Evolutionary conservation across 1,284 basidiomycete genomes (phyloP).

Genomic region (Polyporus tsugae): DNA sequence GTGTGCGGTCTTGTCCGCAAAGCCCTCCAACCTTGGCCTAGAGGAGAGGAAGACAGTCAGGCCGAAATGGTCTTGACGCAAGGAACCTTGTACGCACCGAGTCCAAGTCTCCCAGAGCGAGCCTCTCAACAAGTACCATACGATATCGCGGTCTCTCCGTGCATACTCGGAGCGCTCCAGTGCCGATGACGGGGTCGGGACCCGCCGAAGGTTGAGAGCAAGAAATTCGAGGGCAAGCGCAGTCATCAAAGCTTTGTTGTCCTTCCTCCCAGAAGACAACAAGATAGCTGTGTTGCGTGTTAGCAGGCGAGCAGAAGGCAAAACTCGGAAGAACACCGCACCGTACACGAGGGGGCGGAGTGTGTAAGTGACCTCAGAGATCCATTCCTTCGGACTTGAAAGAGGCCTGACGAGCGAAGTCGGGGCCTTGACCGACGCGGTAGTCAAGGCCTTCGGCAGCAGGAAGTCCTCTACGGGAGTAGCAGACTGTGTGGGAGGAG

Average conservation of each 20-base stretch:
- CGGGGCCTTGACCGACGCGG: conserved; percentile 73
- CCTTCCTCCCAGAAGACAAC: conserved; percentile 44
- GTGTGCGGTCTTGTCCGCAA: conserved; percentile 65
- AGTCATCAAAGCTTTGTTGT: conserved; percentile 61
- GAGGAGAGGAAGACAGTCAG: conserved; percentile 16
- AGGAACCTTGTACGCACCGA: conserved; percentile 52
- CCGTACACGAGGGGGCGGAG: conserved; percentile 80
- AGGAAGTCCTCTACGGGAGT: conserved; percentile 77
- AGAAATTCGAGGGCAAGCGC: conserved; percentile 71
- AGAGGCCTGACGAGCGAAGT: conserved; percentile 68
- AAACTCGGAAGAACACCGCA: conserved; percentile 41
- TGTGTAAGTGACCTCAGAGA: conserved; percentile 72
- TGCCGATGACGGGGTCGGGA: conserved; percentile 63
- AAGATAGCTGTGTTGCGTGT: conserved; percentile 35
- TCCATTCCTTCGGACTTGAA: conserved; percentile 72
- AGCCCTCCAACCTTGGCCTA: conserved; percentile 79
- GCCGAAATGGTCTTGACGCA: conserved; percentile 2
- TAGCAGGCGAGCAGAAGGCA: conserved; percentile 27
- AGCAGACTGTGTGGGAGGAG: conserved; percentile 58
- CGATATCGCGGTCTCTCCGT: conserved; percentile 79
- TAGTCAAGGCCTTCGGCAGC: conserved; percentile 78
- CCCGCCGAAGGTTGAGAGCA: conserved; percentile 71
- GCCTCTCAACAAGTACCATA: conserved; percentile 90
- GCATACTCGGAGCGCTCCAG: conserved; percentile 86
- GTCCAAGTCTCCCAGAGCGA: conserved; percentile 91